phyloP scores from a whole-genome alignment of 2,329 filamentous ascomycete species.

The Biscogniauxia marginata region DNA sequence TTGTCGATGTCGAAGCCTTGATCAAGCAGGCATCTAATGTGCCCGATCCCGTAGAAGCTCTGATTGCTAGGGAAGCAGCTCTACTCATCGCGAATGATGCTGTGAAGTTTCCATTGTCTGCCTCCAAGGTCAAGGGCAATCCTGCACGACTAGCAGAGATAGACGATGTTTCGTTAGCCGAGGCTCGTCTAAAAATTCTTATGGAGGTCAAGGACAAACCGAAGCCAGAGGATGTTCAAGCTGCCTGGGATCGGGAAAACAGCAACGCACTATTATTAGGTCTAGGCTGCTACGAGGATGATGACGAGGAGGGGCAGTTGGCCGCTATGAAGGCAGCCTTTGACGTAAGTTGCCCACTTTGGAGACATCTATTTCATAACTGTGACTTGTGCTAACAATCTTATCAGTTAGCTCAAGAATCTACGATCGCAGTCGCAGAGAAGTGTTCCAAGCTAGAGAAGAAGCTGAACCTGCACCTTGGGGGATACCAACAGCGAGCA shows the following conservation, averaged over 20 bases:
- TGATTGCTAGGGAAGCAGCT: constrained; percentile 76
- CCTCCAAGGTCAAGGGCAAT: constrained; percentile 62
- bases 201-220: constrained; percentile 61
- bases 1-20: constrained; percentile 69
- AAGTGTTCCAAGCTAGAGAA: constrained; percentile 87
- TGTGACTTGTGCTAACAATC: constrained; percentile 10
- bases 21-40: constrained; percentile 61
- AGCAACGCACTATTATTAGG: constrained; percentile 67
- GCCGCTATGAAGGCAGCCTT: constrained; percentile 68
- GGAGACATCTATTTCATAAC: neutral
- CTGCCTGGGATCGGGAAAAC: constrained; percentile 53
- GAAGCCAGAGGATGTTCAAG: constrained; percentile 50
- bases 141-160: constrained; percentile 61
- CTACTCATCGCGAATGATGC: constrained; percentile 82
- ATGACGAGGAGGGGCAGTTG: constrained; percentile 68
- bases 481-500: constrained; percentile 85
- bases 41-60: constrained; percentile 61
- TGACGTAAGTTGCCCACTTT: constrained; percentile 53
- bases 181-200: constrained; percentile 74
- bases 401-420: constrained; percentile 64
- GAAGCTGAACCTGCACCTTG: constrained; percentile 82
- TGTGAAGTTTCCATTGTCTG: constrained; percentile 67
- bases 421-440: constrained; percentile 72
- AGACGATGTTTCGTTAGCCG: constrained; percentile 68
- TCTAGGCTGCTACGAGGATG: constrained; percentile 75